Evolutionary conservation across 2,329 filamentous ascomycete genomes (phyloP).

Genomic region (Anthostomella pinea): DNA sequence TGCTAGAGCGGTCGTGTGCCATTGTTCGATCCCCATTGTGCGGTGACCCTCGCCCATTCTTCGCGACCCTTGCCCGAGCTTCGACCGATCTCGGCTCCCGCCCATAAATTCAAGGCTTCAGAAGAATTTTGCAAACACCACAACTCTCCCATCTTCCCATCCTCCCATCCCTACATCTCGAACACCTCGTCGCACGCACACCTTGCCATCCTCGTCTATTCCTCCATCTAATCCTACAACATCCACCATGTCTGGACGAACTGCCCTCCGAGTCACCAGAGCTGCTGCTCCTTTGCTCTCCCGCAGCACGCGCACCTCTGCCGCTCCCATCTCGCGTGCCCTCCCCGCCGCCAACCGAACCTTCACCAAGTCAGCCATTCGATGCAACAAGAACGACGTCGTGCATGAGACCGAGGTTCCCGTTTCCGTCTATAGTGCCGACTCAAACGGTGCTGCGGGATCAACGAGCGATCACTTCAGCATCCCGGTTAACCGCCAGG

Average conservation of each 20-base stretch:
- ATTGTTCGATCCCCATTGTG: too few species aligned
- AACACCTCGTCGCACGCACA: too few species aligned
- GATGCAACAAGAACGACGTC: conserved; percentile 45
- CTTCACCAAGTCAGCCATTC: conserved; percentile 36
- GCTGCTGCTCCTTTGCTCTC: conserved; percentile 30
- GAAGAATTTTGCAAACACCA: too few species aligned
- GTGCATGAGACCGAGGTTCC: conserved; percentile 57
- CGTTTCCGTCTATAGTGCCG: conserved; percentile 51
- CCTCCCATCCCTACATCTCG: too few species aligned
- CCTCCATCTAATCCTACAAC: too few species aligned
- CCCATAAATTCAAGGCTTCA: too few species aligned
- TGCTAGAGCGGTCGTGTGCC: too few species aligned
- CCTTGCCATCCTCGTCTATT: too few species aligned
- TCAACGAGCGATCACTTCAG: conserved; percentile 50
- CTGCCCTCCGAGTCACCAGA: conserved; percentile 29
- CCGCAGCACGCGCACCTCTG: conserved; percentile 18
- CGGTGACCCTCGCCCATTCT: too few species aligned
- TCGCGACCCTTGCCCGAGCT: too few species aligned
- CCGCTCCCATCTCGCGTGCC: conserved; percentile 21
- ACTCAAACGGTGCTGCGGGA: conserved; percentile 42
- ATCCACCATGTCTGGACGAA: conserved; percentile 31
- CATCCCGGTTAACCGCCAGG: conserved; percentile 49
- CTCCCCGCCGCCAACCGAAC: conserved; percentile 32
- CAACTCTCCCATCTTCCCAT: too few species aligned
- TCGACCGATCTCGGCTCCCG: too few species aligned